Percentiles rank a stretch among this genome's conserved stretches.
These are phyloP conservation scores for Chlamydomonas asymmetrica DNA, from an alignment of 139 green algal species.

Conservation along the genomic window DNA sequence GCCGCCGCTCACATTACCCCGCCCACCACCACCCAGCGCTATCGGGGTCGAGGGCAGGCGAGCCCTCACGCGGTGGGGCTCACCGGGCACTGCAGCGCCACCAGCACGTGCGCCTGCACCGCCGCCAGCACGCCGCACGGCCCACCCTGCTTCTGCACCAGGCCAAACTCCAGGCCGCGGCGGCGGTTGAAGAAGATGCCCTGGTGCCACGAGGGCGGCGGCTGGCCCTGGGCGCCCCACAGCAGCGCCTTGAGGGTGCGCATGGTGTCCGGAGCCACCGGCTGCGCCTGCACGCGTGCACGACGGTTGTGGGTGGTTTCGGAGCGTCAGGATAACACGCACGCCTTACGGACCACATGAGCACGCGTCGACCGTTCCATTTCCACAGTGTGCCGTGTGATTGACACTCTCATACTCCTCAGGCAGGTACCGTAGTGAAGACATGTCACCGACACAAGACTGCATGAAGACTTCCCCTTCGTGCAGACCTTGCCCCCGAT, in stretches of 20 bases:
- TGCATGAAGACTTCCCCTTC: too few relatives aligned
- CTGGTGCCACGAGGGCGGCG: constrained; percentile 39
- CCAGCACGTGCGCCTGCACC: constrained; percentile 56
- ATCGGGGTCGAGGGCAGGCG: background rate
- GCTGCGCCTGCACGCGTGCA: constrained; percentile 12
- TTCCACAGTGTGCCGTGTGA: too few relatives aligned
- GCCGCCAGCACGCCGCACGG: constrained; percentile 55
- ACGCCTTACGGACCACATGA: too few relatives aligned
- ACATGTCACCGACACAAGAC: too few relatives aligned
- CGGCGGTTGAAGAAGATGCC: constrained; percentile 57
- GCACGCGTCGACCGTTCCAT: too few relatives aligned
- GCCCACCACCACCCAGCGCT: background rate
- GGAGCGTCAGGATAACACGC: too few relatives aligned
- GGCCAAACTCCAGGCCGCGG: constrained; percentile 41
- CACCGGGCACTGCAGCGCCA: constrained; percentile 22
- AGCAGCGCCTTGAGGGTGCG: constrained; percentile 33
- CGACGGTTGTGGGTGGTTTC: too few relatives aligned
- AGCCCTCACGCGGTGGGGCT: background rate
- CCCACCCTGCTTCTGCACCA: constrained; percentile 55
- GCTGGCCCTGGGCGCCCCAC: constrained; percentile 40
- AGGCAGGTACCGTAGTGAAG: too few relatives aligned
- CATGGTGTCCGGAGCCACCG: constrained; percentile 9
- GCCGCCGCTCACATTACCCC: background rate
- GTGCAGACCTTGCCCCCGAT: too few relatives aligned
- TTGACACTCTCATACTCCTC: too few relatives aligned